phyloP scores from a whole-genome alignment of 2,329 filamentous ascomycete species.

The Diaporthe vaccinii region DNA sequence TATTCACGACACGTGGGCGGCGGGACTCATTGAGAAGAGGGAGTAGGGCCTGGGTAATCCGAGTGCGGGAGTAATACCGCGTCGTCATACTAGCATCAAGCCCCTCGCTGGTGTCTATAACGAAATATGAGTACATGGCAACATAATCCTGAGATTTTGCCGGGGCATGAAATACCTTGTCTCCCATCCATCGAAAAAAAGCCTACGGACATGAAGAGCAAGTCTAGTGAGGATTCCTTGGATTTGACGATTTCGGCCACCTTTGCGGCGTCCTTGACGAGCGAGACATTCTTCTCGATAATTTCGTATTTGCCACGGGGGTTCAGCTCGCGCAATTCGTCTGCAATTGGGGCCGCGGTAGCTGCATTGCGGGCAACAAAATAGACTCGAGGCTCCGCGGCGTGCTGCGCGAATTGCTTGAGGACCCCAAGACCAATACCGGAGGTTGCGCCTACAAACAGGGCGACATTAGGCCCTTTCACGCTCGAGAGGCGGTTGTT shows the following conservation, averaged over 20 bases:
- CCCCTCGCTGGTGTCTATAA: constrained; percentile 62
- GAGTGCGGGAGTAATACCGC: constrained; percentile 66
- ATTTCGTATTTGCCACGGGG: constrained; percentile 54
- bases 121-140: neutral
- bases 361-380: constrained; percentile 22
- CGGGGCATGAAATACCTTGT: constrained; percentile 38
- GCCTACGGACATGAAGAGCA: constrained; percentile 55
- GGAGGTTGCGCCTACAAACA: constrained; percentile 28
- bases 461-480: constrained; percentile 17
- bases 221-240: constrained; percentile 51
- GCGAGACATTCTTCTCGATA: constrained; percentile 53
- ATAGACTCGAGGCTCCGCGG: constrained; percentile 27
- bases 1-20: constrained; percentile 61
- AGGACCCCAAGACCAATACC: constrained; percentile 30
- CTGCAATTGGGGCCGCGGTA: constrained; percentile 46
- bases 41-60: constrained; percentile 64
- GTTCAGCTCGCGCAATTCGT: constrained; percentile 53
- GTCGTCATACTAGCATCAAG: constrained; percentile 63
- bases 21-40: constrained; percentile 55
- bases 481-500: constrained; percentile 24
- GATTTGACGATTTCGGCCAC: constrained; percentile 48
- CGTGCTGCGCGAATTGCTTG: constrained; percentile 27
- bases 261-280: constrained; percentile 51
- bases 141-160: neutral
- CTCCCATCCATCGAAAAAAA: constrained; percentile 50